These are phyloP conservation scores for Phytophthora litchii DNA, from an alignment of 352 stramenopile genomes.

Conservation along the genomic window DNA sequence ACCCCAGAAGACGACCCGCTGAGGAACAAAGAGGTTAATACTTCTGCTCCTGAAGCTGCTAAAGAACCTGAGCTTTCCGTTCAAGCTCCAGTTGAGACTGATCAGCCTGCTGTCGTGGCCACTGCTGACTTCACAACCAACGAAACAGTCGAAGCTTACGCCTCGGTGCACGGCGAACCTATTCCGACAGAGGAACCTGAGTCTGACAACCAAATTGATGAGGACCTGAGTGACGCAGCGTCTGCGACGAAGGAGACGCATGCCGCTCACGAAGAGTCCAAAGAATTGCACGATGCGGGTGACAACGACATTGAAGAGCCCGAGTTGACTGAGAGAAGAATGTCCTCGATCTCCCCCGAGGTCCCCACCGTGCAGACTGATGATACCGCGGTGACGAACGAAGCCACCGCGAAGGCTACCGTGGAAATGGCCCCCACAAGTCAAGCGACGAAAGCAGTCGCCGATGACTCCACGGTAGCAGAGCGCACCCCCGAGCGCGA, in stretches of 20 bases:
- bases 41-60: neutral
- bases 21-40: neutral
- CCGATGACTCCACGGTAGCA: slow-evolving; percentile 8
- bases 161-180: neutral
- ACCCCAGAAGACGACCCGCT: slow-evolving; percentile 3
- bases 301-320: slow-evolving; percentile 13
- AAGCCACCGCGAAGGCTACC: slow-evolving; percentile 32
- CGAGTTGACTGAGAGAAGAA: slow-evolving; percentile 12
- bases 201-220: slow-evolving; percentile 19
- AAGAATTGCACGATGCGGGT: slow-evolving; percentile 11
- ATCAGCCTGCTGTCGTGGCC: slow-evolving; percentile 11
- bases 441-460: slow-evolving; percentile 25
- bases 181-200: slow-evolving; percentile 3
- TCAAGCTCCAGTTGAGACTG: slow-evolving; percentile 1
- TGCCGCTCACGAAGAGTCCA: slow-evolving; percentile 16
- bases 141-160: slow-evolving; percentile 16
- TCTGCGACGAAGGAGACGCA: slow-evolving; percentile 26
- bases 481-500: slow-evolving; percentile 22
- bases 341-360: slow-evolving; percentile 23
- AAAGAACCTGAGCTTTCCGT: slow-evolving; percentile 2
- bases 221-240: slow-evolving; percentile 12
- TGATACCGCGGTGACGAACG: slow-evolving; percentile 18
- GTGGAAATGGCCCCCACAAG: slow-evolving; percentile 21
- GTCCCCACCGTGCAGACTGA: slow-evolving; percentile 16
- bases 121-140: slow-evolving; percentile 32